phyloP scores from a whole-genome alignment of 495 filamentous ascomycete species.

The Platismatia glauca region DNA sequence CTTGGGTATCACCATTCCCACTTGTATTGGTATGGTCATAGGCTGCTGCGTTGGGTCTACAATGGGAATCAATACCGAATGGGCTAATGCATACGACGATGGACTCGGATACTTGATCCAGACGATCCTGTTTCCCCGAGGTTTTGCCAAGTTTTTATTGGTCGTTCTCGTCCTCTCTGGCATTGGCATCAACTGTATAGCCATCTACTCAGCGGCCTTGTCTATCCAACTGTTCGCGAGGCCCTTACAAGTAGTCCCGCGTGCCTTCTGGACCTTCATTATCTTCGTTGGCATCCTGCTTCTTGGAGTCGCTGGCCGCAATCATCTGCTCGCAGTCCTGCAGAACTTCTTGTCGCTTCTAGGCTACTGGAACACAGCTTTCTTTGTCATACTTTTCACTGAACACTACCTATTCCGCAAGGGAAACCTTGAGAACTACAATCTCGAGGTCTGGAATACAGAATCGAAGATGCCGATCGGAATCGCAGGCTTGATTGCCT shows the following conservation, averaged over 20 bases:
- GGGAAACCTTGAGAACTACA: constrained; percentile 34
- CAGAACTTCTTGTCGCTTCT: constrained; percentile 50
- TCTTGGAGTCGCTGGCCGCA: constrained; percentile 39
- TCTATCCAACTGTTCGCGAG: constrained; percentile 36
- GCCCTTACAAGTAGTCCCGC: constrained; percentile 33
- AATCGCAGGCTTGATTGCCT: constrained; percentile 37
- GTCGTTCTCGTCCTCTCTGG: constrained; percentile 31
- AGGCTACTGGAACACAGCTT: constrained; percentile 52
- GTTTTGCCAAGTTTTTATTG: constrained; percentile 51
- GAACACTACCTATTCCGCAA: constrained; percentile 55
- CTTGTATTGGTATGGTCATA: constrained; percentile 46
- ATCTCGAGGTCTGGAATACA: constrained; percentile 44
- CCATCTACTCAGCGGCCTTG: constrained; percentile 39
- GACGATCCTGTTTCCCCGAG: constrained; percentile 43
- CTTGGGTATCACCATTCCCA: constrained; percentile 42
- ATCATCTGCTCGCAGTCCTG: constrained; percentile 35
- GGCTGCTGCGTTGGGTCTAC: constrained; percentile 47
- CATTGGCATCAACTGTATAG: constrained; percentile 36
- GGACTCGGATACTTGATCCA: constrained; percentile 54
- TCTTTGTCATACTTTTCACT: constrained; percentile 47
- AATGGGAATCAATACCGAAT: constrained; percentile 39
- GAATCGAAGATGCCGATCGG: constrained; percentile 39
- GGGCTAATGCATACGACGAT: constrained; percentile 39
- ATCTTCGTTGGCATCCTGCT: constrained; percentile 36
- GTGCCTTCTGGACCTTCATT: constrained; percentile 40